Evolutionary conservation across 2,329 filamentous ascomycete species (phyloP).

Genomic region (Talaromyces sp.): DNA sequence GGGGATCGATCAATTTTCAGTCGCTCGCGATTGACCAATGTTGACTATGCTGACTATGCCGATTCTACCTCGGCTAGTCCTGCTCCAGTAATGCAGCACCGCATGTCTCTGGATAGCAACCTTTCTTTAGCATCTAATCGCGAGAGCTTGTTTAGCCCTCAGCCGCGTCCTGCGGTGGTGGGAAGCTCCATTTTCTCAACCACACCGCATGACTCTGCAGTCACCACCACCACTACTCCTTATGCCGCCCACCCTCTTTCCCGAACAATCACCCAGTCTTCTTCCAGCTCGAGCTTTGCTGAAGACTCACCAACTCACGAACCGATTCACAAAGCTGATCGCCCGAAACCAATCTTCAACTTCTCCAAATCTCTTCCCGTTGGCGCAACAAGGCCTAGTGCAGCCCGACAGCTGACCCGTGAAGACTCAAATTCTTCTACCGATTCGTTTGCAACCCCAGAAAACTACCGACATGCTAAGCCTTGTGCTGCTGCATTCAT

Average conservation of each 20-base stretch:
- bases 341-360: conserved; percentile 48
- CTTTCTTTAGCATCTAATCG: conserved; percentile 58
- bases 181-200: conserved; percentile 37
- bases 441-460: conserved; percentile 66
- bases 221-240: conserved; percentile 34
- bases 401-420: conserved; percentile 39
- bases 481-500: conserved; percentile 81
- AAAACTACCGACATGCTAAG: conserved; percentile 70
- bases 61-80: conserved; percentile 55
- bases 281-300: conserved; percentile 70
- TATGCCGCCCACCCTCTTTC: conserved; percentile 72
- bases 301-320: conserved; percentile 68
- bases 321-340: conserved; percentile 52
- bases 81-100: conserved; percentile 59
- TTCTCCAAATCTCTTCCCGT: conserved; percentile 75
- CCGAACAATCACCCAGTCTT: conserved; percentile 79
- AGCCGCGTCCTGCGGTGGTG: conserved; percentile 50
- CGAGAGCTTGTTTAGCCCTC: conserved; percentile 61
- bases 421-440: conserved; percentile 47
- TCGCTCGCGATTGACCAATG: conserved; percentile 27
- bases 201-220: conserved; percentile 15
- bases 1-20: conserved; percentile 59
- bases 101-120: conserved; percentile 76
- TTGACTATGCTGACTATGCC: conserved; percentile 26
- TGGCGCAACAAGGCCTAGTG: conserved; percentile 53